These are phyloP conservation scores for Aspergillus arachidicola DNA, from an alignment of 2,329 filamentous ascomycete species.

Conservation along the genomic window DNA sequence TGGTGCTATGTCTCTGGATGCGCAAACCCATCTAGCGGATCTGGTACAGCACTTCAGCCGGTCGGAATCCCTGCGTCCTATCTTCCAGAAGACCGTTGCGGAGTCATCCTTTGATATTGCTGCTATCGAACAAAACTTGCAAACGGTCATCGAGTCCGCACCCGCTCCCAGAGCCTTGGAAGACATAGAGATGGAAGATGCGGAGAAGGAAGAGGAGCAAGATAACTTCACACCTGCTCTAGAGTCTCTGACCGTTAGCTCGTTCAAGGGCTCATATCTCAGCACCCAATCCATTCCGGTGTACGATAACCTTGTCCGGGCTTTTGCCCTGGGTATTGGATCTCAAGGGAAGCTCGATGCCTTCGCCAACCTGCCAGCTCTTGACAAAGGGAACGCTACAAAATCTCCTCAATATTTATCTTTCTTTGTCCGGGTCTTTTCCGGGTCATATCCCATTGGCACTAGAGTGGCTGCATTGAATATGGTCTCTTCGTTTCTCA, in stretches of 20 bases:
- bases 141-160: slow-evolving; percentile 66
- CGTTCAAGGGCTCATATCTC: slow-evolving; percentile 42
- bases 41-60: slow-evolving; percentile 69
- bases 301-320: slow-evolving; percentile 42
- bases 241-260: slow-evolving; percentile 32
- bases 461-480: slow-evolving; percentile 71
- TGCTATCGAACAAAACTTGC: slow-evolving; percentile 72
- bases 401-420: slow-evolving; percentile 69
- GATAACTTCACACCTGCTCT: slow-evolving; percentile 37
- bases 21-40: slow-evolving; percentile 66
- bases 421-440: slow-evolving; percentile 77
- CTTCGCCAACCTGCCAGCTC: slow-evolving; percentile 43
- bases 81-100: slow-evolving; percentile 69
- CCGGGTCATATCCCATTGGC: slow-evolving; percentile 68
- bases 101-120: slow-evolving; percentile 73
- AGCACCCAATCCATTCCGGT: slow-evolving; percentile 32
- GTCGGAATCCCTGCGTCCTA: slow-evolving; percentile 59
- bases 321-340: slow-evolving; percentile 38
- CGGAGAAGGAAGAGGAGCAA: slow-evolving; percentile 27
- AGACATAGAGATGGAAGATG: slow-evolving; percentile 56
- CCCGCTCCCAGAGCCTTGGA: slow-evolving; percentile 53
- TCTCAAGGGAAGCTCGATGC: slow-evolving; percentile 33
- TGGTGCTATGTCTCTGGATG: slow-evolving; percentile 41
- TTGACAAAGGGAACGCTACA: slow-evolving; percentile 47
- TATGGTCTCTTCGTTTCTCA: slow-evolving; percentile 60